A percentile compares a stretch with the other conserved stretches of the same genome.
These are phyloP conservation scores for Solanum sitiens DNA, from an alignment of 257 asterid genomes.

Conservation along the genomic window DNA sequence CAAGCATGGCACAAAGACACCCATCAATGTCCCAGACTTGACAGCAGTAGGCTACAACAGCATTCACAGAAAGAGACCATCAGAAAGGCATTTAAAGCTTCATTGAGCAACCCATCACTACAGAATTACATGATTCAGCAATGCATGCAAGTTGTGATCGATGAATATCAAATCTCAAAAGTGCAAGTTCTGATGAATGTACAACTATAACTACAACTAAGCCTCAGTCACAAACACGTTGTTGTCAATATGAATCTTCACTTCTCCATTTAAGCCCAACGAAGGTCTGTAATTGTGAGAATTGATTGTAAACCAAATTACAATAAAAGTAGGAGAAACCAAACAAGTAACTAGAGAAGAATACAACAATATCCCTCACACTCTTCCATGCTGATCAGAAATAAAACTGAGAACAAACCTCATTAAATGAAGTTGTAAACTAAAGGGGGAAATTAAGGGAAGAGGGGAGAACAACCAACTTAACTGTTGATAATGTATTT, in stretches of 20 bases:
- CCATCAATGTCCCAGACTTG: conserved; percentile 95
- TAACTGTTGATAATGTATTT: not conserved
- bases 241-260: not conserved
- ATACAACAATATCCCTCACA: not conserved
- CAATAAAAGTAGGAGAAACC: not conserved
- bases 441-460: not conserved
- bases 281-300: not conserved
- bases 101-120: not conserved
- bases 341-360: not conserved
- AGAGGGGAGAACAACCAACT: not conserved
- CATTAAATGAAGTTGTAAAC: not conserved
- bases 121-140: not conserved
- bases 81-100: not conserved
- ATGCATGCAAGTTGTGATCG: not conserved
- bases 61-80: not conserved
- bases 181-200: not conserved
- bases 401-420: not conserved
- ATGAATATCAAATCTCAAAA: not conserved
- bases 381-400: not conserved
- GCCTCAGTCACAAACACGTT: not conserved
- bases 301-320: not conserved
- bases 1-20: conserved; percentile 96
- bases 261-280: not conserved
- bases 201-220: not conserved
- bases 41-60: conserved; percentile 48